Conservation (phyloP, 2,329 filamentous ascomycete genomes). For the Fusarium protoensiforme region DNA sequence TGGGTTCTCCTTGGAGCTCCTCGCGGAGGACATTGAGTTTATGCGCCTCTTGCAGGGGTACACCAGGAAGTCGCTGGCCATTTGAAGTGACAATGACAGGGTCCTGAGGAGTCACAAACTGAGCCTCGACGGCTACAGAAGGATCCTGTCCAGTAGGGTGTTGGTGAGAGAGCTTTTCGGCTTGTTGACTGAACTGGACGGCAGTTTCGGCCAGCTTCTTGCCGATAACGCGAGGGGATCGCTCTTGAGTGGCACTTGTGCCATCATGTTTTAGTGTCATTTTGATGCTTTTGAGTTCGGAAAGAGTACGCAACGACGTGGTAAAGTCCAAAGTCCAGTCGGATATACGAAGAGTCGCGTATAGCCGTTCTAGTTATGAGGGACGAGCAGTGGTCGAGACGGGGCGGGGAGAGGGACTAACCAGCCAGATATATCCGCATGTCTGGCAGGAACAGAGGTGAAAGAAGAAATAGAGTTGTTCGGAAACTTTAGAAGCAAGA, state of each 20-base stretch:
- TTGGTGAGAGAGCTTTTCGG: slow-evolving; percentile 65
- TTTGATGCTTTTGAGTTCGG: neutral
- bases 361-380: neutral
- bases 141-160: slow-evolving; percentile 43
- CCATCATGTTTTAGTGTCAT: slow-evolving; percentile 29
- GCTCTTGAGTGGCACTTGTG: slow-evolving; percentile 9
- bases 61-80: slow-evolving; percentile 73
- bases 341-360: neutral
- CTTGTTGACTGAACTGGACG: slow-evolving; percentile 70
- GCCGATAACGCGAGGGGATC: slow-evolving; percentile 28
- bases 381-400: neutral
- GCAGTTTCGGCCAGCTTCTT: slow-evolving; percentile 53
- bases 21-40: slow-evolving; percentile 74
- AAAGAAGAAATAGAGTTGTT: neutral
- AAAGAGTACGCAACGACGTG: neutral
- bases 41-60: slow-evolving; percentile 76
- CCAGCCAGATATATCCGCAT: slow-evolving; percentile 14
- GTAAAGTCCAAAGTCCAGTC: neutral
- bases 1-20: slow-evolving; percentile 50
- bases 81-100: slow-evolving; percentile 76
- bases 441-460: neutral
- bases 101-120: slow-evolving; percentile 76
- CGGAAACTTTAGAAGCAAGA: slow-evolving; percentile 5
- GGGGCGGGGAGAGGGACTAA: slow-evolving; percentile 5
- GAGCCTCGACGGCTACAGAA: slow-evolving; percentile 69